A percentile compares a stretch with the other conserved stretches of the same genome.
These are phyloP conservation scores for Mycena olivaceomarginata DNA, from an alignment of 768 basidiomycete genomes.

Conservation along the genomic window DNA sequence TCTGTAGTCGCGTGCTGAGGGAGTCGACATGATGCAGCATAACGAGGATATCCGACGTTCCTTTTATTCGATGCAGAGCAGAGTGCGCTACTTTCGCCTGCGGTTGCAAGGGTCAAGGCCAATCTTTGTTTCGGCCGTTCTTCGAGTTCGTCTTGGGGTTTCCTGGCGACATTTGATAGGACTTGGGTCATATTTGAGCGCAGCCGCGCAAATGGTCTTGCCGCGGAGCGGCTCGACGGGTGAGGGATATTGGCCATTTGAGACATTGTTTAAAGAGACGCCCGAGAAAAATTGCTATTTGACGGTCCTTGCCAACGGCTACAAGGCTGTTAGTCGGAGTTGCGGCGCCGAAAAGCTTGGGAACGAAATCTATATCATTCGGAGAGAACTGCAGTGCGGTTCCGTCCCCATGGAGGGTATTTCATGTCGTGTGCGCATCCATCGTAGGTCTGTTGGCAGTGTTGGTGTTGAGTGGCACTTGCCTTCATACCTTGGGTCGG, in stretches of 20 bases:
- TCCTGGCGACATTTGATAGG: not conserved
- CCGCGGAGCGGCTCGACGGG: not conserved
- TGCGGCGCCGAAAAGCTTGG: constrained; percentile 14
- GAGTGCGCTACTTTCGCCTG: constrained; percentile 18
- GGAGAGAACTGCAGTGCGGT: not conserved
- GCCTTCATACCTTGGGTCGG: too few species aligned
- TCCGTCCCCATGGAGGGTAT: too few species aligned
- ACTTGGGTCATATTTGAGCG: not conserved
- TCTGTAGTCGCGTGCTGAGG: constrained; percentile 81
- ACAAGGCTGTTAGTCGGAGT: constrained; percentile 15
- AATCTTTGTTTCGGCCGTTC: not conserved
- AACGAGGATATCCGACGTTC: constrained; percentile 63
- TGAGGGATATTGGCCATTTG: constrained; percentile 28
- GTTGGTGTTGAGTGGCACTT: too few species aligned
- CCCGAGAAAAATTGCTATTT: constrained; percentile 21
- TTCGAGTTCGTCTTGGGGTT: not conserved
- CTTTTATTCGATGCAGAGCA: constrained; percentile 7
- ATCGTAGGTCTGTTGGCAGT: too few species aligned
- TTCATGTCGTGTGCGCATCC: too few species aligned
- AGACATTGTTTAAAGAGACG: not conserved
- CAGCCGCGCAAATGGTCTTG: not conserved
- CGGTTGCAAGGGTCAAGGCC: not conserved
- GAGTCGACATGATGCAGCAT: constrained; percentile 11
- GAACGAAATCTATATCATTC: not conserved
- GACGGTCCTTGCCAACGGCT: constrained; percentile 5